Conservation (phyloP, 1,139 yeast species). For the Candida smagusa region DNA sequence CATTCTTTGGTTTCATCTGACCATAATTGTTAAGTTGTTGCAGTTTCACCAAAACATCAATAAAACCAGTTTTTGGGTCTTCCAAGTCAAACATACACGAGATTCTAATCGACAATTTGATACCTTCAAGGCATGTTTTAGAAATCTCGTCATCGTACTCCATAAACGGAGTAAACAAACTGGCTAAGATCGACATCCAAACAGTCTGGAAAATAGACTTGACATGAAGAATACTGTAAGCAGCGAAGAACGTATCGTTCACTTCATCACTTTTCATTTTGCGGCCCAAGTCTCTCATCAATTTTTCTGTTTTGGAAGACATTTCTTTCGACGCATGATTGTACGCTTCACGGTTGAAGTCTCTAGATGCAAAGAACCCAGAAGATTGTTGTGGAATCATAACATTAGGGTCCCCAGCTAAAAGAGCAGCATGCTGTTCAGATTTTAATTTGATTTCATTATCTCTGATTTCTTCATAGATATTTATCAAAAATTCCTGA, state of each 20-base stretch:
- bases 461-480: slow-evolving; percentile 71
- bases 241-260: slow-evolving; percentile 35
- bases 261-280: slow-evolving; percentile 31
- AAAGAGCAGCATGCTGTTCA: slow-evolving; percentile 89
- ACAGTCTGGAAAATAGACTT: slow-evolving; percentile 88
- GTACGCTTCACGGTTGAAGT: slow-evolving; percentile 79
- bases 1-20: slow-evolving; percentile 76
- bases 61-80: slow-evolving; percentile 83
- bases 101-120: slow-evolving; percentile 75
- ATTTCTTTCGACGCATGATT: slow-evolving; percentile 90
- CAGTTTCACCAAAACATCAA: slow-evolving; percentile 86
- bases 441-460: slow-evolving; percentile 89
- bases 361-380: slow-evolving; percentile 74
- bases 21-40: slow-evolving; percentile 76
- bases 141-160: slow-evolving; percentile 77
- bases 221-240: slow-evolving; percentile 86
- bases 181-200: slow-evolving; percentile 97
- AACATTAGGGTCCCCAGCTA: slow-evolving; percentile 57
- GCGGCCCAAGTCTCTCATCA: slow-evolving; percentile 69
- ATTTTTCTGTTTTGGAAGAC: slow-evolving; percentile 82
- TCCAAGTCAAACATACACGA: slow-evolving; percentile 83
- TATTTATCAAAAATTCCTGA: slow-evolving; percentile 60
- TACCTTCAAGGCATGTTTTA: slow-evolving; percentile 77
- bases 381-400: slow-evolving; percentile 32
- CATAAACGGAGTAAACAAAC: slow-evolving; percentile 88